Percentiles rank a stretch among this genome's conserved stretches.
Conservation (phyloP, 2,329 filamentous ascomycete species). For the Rhynchosporium graminicola region DNA sequence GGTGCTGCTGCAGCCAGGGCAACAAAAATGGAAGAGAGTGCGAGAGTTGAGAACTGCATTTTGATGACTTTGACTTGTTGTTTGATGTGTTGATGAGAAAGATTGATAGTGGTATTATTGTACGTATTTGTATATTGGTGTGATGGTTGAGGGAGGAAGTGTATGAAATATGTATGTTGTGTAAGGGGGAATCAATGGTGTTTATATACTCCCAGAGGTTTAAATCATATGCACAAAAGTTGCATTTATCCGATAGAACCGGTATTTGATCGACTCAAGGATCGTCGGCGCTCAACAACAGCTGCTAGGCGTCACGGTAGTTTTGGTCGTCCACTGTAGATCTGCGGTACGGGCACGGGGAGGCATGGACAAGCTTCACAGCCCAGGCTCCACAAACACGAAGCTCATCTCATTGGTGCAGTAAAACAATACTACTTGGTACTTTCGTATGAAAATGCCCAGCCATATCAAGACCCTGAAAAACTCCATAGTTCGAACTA, state of each 20-base stretch:
- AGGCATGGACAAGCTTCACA: neutral
- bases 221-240: neutral
- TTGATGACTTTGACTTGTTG: neutral
- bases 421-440: neutral
- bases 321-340: neutral
- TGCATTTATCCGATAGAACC: neutral
- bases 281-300: neutral
- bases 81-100: neutral
- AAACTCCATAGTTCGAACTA: neutral
- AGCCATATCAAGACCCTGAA: neutral
- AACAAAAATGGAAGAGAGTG: neutral
- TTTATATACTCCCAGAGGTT: neutral
- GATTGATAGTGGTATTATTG: neutral
- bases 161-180: neutral
- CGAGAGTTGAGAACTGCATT: conserved; percentile 11
- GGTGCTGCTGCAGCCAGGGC: conserved; percentile 1
- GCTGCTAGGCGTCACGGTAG: neutral
- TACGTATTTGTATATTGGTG: neutral
- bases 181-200: neutral
- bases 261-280: neutral
- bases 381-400: neutral
- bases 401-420: neutral
- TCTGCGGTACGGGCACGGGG: too few relatives aligned
- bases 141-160: neutral
- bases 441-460: neutral